These are phyloP conservation scores for Cryoendolithus antarcticus DNA, from an alignment of 2,329 filamentous ascomycete genomes.

Conservation along the genomic window DNA sequence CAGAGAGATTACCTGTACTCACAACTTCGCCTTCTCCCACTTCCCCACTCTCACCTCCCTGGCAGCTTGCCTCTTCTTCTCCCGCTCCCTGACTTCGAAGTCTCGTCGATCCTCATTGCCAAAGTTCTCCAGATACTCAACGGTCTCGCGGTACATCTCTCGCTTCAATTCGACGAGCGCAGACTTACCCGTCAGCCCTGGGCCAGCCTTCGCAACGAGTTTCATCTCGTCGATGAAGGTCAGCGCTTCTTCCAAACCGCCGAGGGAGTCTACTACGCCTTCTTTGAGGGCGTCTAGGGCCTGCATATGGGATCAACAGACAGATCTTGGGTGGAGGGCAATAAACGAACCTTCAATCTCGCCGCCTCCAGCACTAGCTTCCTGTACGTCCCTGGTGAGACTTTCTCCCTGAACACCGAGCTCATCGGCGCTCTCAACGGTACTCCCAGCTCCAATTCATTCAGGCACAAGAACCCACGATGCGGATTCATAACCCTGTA, in stretches of 20 bases:
- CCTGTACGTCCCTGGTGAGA: conserved; percentile 43
- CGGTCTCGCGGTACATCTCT: conserved; percentile 60
- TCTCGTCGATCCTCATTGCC: conserved; percentile 26
- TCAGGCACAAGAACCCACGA: conserved; percentile 64
- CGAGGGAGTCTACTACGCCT: conserved; percentile 57
- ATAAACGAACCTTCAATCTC: conserved; percentile 39
- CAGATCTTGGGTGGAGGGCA: neutral
- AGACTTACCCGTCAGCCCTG: conserved; percentile 36
- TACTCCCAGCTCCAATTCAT: conserved; percentile 69
- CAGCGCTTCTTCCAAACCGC: conserved; percentile 52
- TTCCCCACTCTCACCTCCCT: conserved; percentile 13
- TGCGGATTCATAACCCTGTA: conserved; percentile 64
- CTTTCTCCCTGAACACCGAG: conserved; percentile 60
- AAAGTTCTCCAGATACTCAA: conserved; percentile 43
- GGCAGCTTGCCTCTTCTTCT: conserved; percentile 16
- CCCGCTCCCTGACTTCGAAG: conserved; percentile 5
- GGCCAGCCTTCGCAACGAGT: conserved; percentile 45
- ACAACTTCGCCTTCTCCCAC: conserved; percentile 22
- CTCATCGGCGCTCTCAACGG: conserved; percentile 64
- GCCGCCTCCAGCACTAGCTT: conserved; percentile 60
- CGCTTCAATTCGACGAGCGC: conserved; percentile 61
- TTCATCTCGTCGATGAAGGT: conserved; percentile 49
- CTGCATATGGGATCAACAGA: conserved; percentile 5
- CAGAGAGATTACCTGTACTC: neutral
- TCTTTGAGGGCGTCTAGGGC: conserved; percentile 50